Conservation (phyloP, 2,329 filamentous ascomycete genomes). For the Boeremia lycopersici region DNA sequence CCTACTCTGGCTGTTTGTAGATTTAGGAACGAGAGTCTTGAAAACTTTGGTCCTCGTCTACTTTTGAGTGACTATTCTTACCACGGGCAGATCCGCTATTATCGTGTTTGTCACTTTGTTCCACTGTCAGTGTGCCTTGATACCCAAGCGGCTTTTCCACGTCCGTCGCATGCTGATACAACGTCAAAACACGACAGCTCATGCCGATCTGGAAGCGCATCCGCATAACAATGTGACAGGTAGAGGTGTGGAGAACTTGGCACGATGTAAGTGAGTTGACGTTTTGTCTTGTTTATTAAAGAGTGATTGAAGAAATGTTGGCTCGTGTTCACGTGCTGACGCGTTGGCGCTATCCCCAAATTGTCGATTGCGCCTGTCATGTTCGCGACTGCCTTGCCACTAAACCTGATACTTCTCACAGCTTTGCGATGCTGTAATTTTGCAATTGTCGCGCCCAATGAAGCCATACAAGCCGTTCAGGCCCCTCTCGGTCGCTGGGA, state of each 20-base stretch:
- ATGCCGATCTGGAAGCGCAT: conserved; percentile 1
- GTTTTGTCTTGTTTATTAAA: too few relatives aligned
- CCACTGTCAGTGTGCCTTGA: not conserved
- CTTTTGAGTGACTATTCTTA: too few relatives aligned
- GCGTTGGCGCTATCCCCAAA: conserved; percentile 4
- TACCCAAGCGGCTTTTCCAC: not conserved
- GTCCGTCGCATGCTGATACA: conserved; percentile 8
- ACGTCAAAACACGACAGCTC: conserved; percentile 8
- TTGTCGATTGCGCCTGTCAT: not conserved
- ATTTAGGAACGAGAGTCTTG: too few relatives aligned
- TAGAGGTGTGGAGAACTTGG: not conserved
- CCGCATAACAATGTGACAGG: not conserved
- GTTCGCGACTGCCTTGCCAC: conserved; percentile 1
- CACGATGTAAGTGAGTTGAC: not conserved
- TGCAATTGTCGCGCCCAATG: not conserved
- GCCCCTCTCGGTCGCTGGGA: conserved; percentile 41
- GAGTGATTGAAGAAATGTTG: not conserved
- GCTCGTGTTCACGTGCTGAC: not conserved
- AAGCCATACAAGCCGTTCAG: conserved; percentile 41
- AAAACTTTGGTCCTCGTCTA: too few relatives aligned
- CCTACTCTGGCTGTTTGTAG: too few relatives aligned
- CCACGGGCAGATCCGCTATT: too few relatives aligned
- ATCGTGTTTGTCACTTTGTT: not conserved
- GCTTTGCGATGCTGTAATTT: not conserved
- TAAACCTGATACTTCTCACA: not conserved